phyloP scores from a whole-genome alignment of 2,329 filamentous ascomycete genomes.

The Blastomyces percursus region DNA sequence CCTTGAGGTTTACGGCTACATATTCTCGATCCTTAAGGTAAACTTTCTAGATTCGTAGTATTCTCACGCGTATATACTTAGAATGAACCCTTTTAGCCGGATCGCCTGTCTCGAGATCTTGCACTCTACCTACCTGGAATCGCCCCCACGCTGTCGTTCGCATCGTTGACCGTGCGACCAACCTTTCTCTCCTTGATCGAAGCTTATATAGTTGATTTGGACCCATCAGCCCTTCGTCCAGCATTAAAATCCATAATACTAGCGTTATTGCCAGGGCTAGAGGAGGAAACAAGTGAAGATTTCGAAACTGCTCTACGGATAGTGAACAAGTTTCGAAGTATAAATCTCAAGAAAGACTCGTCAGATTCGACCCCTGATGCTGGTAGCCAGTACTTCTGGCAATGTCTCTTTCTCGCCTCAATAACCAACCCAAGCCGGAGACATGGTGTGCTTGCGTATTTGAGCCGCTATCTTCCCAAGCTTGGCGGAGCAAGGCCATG shows the following conservation, averaged over 20 bases:
- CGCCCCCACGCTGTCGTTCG: constrained; percentile 81
- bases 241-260: constrained; percentile 84
- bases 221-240: constrained; percentile 62
- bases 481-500: constrained; percentile 41
- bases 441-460: constrained; percentile 76
- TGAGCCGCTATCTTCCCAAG: constrained; percentile 66
- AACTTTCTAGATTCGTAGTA: neutral
- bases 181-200: constrained; percentile 78
- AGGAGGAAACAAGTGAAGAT: constrained; percentile 95
- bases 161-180: constrained; percentile 79
- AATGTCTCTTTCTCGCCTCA: constrained; percentile 87
- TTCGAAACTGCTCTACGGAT: constrained; percentile 79
- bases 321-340: constrained; percentile 63
- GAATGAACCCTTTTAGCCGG: constrained; percentile 34
- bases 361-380: constrained; percentile 35
- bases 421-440: constrained; percentile 81
- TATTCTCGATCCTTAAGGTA: constrained; percentile 75
- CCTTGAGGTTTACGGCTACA: constrained; percentile 81
- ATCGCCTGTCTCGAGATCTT: constrained; percentile 70
- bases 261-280: constrained; percentile 77
- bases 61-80: neutral
- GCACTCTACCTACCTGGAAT: constrained; percentile 83
- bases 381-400: constrained; percentile 89
- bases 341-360: constrained; percentile 28
- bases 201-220: constrained; percentile 61